Evolutionary conservation across 1,139 yeast species (phyloP).

Genomic region (Lodderomyces elongisporus): DNA sequence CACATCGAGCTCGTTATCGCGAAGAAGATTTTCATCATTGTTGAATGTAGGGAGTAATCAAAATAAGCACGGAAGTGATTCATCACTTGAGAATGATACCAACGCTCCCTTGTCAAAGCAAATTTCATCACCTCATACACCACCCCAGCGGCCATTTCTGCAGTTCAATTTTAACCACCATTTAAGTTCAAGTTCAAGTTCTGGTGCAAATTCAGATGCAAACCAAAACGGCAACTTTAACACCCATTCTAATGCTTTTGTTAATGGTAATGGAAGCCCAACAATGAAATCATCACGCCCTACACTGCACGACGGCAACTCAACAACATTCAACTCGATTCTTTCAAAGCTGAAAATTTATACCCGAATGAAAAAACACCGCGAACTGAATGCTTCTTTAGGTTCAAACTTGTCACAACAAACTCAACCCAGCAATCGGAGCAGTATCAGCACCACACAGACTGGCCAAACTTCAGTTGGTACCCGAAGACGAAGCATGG

Average conservation of each 20-base stretch:
- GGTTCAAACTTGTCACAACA: constrained; percentile 21
- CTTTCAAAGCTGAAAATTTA: constrained; percentile 36
- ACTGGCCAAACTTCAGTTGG: constrained; percentile 13
- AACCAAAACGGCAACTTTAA: too few species aligned
- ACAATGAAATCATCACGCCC: too few species aligned
- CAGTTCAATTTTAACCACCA: constrained; percentile 1
- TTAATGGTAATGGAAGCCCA: too few species aligned
- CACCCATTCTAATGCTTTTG: too few species aligned
- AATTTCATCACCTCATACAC: constrained; percentile 6
- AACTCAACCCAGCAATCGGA: constrained; percentile 18
- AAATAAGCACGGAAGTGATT: constrained; percentile 4
- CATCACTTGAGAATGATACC: constrained; percentile 3
- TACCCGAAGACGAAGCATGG: constrained; percentile 22
- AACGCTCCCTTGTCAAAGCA: constrained; percentile 3
- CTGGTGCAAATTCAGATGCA: constrained; percentile 2
- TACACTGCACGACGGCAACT: constrained; percentile 12
- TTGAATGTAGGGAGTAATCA: constrained; percentile 12
- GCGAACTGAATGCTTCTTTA: constrained; percentile 34
- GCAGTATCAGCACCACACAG: constrained; percentile 22
- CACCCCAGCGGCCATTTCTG: constrained; percentile 6
- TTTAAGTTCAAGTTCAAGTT: constrained; percentile 1
- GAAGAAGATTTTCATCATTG: constrained; percentile 25
- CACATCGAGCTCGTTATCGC: constrained; percentile 14
- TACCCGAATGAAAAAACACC: constrained; percentile 33
- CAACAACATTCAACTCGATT: constrained; percentile 20